Base-by-base conservation (phyloP, 2,329 filamentous ascomycete species). In the Aspergillus sp. region DNA sequence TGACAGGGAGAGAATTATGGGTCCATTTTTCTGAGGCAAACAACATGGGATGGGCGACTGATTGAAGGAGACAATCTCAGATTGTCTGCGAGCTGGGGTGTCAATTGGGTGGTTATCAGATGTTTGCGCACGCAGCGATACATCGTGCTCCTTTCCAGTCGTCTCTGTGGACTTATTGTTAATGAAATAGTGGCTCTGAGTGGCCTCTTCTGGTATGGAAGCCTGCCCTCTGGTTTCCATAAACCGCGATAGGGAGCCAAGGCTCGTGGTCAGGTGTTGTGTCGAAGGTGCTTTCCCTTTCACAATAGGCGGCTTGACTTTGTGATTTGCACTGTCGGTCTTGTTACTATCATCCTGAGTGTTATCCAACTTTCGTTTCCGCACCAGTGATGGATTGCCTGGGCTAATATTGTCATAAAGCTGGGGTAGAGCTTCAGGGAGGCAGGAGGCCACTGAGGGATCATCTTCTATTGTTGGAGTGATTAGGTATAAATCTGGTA, bases 1-100 rank as follows among this genome's bases (percentile, higher is more conserved):
- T 50, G 70, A 73, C 48, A 73, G 23, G 23, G 70, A 66, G 10
- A 72, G 65, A 0, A 65, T 65, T 1, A 36, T 72, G 57, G 5
- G 69, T 72, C 48, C 78, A 36, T 60, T n/a, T 4, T 28, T 36
- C 28, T n/a, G 8, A 0, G 17, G 30, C 9, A 30, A 3, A 43
- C 0, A 23, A 38, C 13, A 36, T 21, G 62, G 59, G 4, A 61
- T 25, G 76, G 64, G 79, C 73, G 5, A 13, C 1, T 71, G 70
- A 43, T 50, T 43, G 17, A 30, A n/a, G n/a, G 32, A 43, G 9
- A 23, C 8, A 8, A 2, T 47, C 15, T 38, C 12, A n/a, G 53
- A 10, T 39, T 17, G n/a, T 36, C 25, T 43, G 9, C 17, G 23
- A 50, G 23, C 9, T 8, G 3, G 17, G 2, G 10, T 28, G 9